Evolutionary conservation across 2,329 filamentous ascomycete species (phyloP).

Genomic region (Sphaceloma murrayae): DNA sequence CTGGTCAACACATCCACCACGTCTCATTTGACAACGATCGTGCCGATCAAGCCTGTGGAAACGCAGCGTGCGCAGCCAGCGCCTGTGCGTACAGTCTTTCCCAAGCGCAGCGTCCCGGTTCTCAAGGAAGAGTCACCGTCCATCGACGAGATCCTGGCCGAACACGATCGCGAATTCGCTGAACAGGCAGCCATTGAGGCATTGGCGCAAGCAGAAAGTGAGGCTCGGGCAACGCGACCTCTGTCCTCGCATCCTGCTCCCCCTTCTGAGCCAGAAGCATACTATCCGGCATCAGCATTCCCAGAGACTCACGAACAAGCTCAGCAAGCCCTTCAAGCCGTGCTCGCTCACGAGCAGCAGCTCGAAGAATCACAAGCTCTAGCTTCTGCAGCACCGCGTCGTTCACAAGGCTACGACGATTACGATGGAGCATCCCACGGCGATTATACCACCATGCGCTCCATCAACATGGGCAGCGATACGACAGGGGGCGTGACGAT

Average conservation of each 20-base stretch:
- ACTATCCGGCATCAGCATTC: constrained; percentile 4
- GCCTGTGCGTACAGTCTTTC: constrained; percentile 39
- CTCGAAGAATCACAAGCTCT: constrained; percentile 10
- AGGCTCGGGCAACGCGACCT: background rate
- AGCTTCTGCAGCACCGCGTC: constrained; percentile 19
- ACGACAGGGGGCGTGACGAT: constrained; percentile 56
- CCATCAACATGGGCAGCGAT: constrained; percentile 60
- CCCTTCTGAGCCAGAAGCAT: constrained; percentile 2
- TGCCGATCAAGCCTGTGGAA: constrained; percentile 15
- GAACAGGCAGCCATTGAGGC: constrained; percentile 2
- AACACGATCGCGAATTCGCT: constrained; percentile 12
- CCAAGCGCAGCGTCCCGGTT: constrained; percentile 45
- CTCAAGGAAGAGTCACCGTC: constrained; percentile 42
- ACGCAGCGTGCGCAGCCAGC: constrained; percentile 23
- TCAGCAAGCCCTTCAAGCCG: constrained; percentile 7
- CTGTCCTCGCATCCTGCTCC: constrained; percentile 7
- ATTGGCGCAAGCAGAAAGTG: constrained; percentile 3
- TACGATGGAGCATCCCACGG: constrained; percentile 66
- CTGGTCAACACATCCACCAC: constrained; percentile 31
- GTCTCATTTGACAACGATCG: constrained; percentile 9
- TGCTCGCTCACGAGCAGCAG: constrained; percentile 13
- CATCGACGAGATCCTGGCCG: constrained; percentile 25
- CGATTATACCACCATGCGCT: constrained; percentile 65
- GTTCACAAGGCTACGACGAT: constrained; percentile 54
- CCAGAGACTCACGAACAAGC: constrained; percentile 16